Evolutionary conservation across 805 yeast genomes (phyloP).

Genomic region (Candida easanensis): DNA sequence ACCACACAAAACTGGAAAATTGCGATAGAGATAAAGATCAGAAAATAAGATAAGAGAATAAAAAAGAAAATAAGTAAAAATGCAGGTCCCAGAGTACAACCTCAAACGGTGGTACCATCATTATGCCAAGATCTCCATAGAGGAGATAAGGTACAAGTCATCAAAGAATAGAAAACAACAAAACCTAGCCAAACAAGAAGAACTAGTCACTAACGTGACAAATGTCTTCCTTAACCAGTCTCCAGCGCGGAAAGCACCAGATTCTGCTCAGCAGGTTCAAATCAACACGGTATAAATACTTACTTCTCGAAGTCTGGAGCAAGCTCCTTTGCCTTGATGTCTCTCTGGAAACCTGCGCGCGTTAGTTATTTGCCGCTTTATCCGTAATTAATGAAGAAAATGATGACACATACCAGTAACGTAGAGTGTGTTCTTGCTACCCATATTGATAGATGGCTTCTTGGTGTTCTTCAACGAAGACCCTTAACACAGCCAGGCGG

Average conservation of each 20-base stretch:
- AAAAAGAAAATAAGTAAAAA: no score
- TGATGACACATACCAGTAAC: slow-evolving; percentile 40
- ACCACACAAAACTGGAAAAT: no score
- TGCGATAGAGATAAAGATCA: no score
- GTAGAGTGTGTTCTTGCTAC: slow-evolving; percentile 41
- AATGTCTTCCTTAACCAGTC: not conserved
- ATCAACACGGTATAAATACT: slow-evolving; percentile 30
- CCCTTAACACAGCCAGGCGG: not conserved
- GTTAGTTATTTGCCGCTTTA: not conserved
- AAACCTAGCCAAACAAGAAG: not conserved
- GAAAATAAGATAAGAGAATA: no score
- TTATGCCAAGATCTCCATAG: not conserved
- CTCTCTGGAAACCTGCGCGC: slow-evolving; percentile 43
- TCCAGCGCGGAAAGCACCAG: not conserved
- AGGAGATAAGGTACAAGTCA: not conserved
- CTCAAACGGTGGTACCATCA: not conserved
- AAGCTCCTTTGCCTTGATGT: slow-evolving; percentile 52
- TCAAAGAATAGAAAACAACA: not conserved
- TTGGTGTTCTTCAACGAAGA: not conserved
- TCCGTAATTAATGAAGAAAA: no score
- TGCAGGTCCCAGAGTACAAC: no score
- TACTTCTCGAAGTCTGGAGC: slow-evolving; percentile 62
- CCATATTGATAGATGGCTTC: slow-evolving; percentile 14
- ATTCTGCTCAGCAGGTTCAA: not conserved
- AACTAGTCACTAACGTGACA: not conserved